phyloP scores from a whole-genome alignment of 805 yeast genomes.

The Teunomyces cretensis region DNA sequence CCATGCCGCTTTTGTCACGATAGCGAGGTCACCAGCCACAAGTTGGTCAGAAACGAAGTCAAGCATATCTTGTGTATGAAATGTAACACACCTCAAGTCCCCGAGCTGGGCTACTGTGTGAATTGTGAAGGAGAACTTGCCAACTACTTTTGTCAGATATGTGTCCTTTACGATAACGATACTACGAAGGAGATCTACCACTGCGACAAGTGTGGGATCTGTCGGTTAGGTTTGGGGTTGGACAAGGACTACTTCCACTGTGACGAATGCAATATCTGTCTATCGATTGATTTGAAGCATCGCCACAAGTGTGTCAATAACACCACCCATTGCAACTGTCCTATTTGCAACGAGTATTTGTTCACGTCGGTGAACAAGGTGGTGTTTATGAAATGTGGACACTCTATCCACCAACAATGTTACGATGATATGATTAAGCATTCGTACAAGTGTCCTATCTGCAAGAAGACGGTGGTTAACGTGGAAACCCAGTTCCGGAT shows the following conservation, averaged over 20 bases:
- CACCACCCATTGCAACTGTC: constrained; percentile 88
- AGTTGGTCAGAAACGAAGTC: constrained; percentile 55
- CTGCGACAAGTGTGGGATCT: constrained; percentile 90
- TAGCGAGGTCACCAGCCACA: constrained; percentile 44
- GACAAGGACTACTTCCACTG: constrained; percentile 93
- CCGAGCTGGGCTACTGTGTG: constrained; percentile 63
- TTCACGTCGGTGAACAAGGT: constrained; percentile 80
- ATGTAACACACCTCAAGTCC: constrained; percentile 74
- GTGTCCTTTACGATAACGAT: constrained; percentile 84
- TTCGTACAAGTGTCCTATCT: constrained; percentile 87
- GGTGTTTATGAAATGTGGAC: constrained; percentile 93
- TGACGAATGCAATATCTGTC: constrained; percentile 83
- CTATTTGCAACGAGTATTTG: constrained; percentile 89
- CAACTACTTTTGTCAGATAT: constrained; percentile 70
- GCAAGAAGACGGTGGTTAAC: constrained; percentile 79
- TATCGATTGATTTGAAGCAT: constrained; percentile 73
- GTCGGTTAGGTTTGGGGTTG: constrained; percentile 84
- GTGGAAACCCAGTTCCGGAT: constrained; percentile 89
- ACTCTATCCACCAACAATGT: constrained; percentile 85
- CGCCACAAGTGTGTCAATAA: constrained; percentile 83
- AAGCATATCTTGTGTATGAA: constrained; percentile 76
- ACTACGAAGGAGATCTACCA: constrained; percentile 79
- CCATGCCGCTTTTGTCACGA: constrained; percentile 88
- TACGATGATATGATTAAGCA: constrained; percentile 79
- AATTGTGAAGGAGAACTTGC: constrained; percentile 70